Base-by-base conservation (phyloP, 208 protist species). In the Acanthamoeba sp. region DNA sequence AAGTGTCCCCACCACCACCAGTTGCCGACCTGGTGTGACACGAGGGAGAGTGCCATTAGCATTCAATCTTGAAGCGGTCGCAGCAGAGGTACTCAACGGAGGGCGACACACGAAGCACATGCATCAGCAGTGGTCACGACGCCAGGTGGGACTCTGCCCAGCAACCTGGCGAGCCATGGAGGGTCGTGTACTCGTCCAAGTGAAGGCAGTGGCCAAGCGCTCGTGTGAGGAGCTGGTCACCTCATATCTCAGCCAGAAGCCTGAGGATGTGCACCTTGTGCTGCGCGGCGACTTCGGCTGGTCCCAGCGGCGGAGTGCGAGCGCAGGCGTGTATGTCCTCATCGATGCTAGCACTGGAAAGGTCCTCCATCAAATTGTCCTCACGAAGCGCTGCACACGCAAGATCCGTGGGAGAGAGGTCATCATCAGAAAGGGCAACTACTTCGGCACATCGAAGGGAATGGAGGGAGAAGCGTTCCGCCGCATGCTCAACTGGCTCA, bases 401-500 rank as follows among this genome's bases (percentile, higher is more conserved):
- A 80, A 48, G 40, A 24, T 48, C 5, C 18, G 71, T 24, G 55
- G 55, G 55, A 62, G 55, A 62, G 18, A 6, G 55, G 18, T 22
- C 34, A 57, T 87, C 10, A 87, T 87, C 4, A 87, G n/a, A 55
- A 52, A 42, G 40, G 78, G 78, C 36, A 87, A 87, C 78, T 87
- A 87, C 48, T 87, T 87, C 20, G 48, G 40, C 2, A 87, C 40
- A 36, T 87, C 48, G 7, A 87, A 87, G 20, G 48, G 78, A 36
- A 87, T 87, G 48, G 78, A 87, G 29, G 78, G 78, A 36, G 78
- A 87, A 87, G 78, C 38, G 9, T 87, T 87, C 20, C 29, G 48
- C 24, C 29, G 40, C 24, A 55, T 42, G 29, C 24, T 87, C n/a
- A 20, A 87, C n/a, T 87, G 78, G 12, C 78, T 87, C 10, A 36